A percentile compares a stretch with the other conserved stretches of the same genome.
Conservation (phyloP, 306 rosid genomes). For the Canavalia ensiformis region DNA sequence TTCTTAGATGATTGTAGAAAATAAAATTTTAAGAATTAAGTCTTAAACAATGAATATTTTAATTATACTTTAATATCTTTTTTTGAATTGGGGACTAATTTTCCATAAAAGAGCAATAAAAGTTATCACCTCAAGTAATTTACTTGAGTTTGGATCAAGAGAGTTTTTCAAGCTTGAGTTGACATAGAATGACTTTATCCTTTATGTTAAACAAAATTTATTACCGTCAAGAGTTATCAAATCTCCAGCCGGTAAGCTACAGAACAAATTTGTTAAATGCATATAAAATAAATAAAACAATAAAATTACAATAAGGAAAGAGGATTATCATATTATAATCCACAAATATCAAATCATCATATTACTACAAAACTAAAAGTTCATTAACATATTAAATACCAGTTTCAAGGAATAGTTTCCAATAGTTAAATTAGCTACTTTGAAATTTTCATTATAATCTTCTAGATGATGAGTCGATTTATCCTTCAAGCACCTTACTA, state of each 20-base stretch:
- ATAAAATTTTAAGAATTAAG: slow-evolving; percentile 24
- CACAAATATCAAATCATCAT: slow-evolving; percentile 37
- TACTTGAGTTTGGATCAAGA: slow-evolving; percentile 83
- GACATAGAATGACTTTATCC: slow-evolving; percentile 80
- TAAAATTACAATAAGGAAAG: slow-evolving; percentile 32
- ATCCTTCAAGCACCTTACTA: slow-evolving; percentile 48
- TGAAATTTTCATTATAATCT: slow-evolving; percentile 94
- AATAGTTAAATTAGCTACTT: slow-evolving; percentile 93
- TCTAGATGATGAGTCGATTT: slow-evolving; percentile 83
- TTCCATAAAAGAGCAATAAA: slow-evolving; percentile 88
- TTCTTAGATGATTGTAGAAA: neutral
- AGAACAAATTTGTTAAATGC: slow-evolving; percentile 36
- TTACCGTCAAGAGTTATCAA: slow-evolving; percentile 86
- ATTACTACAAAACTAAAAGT: slow-evolving; percentile 23
- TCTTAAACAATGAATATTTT: slow-evolving; percentile 18
- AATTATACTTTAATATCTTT: slow-evolving; percentile 64
- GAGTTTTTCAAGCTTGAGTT: slow-evolving; percentile 78
- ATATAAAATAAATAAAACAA: slow-evolving; percentile 5
- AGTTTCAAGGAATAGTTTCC: slow-evolving; percentile 98
- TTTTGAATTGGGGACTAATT: slow-evolving; percentile 85
- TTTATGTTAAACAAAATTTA: slow-evolving; percentile 86
- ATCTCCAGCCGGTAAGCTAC: slow-evolving; percentile 82
- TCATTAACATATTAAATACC: slow-evolving; percentile 79
- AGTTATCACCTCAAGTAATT: slow-evolving; percentile 85
- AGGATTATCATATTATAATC: slow-evolving; percentile 50